Evolutionary conservation across 2,329 filamentous ascomycete species (phyloP).

Genomic region (Setomelanomma holmii): DNA sequence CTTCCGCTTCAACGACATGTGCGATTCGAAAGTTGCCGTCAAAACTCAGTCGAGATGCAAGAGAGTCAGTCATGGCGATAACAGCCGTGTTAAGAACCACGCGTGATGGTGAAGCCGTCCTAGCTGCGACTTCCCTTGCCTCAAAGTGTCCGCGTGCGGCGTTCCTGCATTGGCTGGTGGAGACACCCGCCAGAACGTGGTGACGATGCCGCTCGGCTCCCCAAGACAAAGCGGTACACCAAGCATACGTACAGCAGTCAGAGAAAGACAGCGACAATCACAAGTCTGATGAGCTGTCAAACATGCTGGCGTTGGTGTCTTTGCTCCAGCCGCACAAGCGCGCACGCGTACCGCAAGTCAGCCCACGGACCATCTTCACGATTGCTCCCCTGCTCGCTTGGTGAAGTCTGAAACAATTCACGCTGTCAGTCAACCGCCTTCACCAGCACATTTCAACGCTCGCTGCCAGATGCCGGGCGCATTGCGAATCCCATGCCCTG

Average conservation of each 20-base stretch:
- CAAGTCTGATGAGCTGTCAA: neutral
- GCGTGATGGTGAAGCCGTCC: neutral
- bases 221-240: neutral
- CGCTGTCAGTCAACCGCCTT: slow-evolving; percentile 7
- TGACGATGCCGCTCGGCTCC: neutral
- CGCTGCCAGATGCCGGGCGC: slow-evolving; percentile 11
- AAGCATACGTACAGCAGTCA: neutral
- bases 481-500: slow-evolving; percentile 7
- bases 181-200: neutral
- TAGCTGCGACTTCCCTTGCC: slow-evolving; percentile 11
- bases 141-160: slow-evolving; percentile 9
- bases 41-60: too few species aligned
- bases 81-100: neutral
- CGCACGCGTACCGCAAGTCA: slow-evolving; percentile 2
- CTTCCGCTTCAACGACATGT: too few species aligned
- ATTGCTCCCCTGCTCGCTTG: slow-evolving; percentile 1
- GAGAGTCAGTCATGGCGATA: neutral
- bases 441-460: slow-evolving; percentile 1
- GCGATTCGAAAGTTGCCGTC: too few species aligned
- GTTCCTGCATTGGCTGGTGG: slow-evolving; percentile 11
- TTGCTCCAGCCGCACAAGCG: neutral
- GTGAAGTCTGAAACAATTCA: slow-evolving; percentile 17
- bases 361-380: slow-evolving; percentile 1
- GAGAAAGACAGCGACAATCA: too few species aligned
- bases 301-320: slow-evolving; percentile 2